Evolutionary conservation across 2,329 filamentous ascomycete genomes (phyloP), one percentile per base, ranked within the genome.

Genomic region (Aaosphaeria arxii): DNA sequence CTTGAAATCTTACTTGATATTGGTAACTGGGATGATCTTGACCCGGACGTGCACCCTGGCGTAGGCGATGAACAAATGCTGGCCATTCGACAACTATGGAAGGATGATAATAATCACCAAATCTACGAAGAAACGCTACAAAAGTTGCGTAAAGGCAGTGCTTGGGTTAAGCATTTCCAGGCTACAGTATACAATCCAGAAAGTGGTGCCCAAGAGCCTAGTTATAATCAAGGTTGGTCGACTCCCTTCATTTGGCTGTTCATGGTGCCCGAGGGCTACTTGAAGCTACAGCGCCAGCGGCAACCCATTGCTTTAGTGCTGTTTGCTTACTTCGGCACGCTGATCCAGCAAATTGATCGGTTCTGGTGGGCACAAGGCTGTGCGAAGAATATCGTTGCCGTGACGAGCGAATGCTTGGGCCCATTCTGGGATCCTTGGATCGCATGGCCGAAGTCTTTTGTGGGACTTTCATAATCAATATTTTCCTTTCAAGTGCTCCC

Each of bases 301-400:
- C 53, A 61, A 43, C 52, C 51, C 4, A n/a, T 44, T 6, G 52
- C 58, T 38, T 46, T 60, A 32, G 33, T 59, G 11, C 35, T 60
- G 7, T 60, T 60, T 40, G 57, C 55, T 4, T 46, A 46, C n/a
- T 61, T 54, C 39, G 55, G 57, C 2, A 51, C 54, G 7, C 9
- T 54, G 29, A 28, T 56, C 7, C 51, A 56, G 11, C 17, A 33
- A 3, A 24, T 57, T 24, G 43, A 55, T 5, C 7, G 42, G 11
- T 50, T 48, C 35, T 62, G 57, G 58, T 62, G 57, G 56, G 52
- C 51, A 36, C 53, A 60, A 33, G 55, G 57, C 6, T 62, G 57
- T 11, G 57, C 57, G 1, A 52, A 51, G 31, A 57, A 51, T 31
- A 58, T 59, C 5, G 55, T 59, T 1, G 46, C 32, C 3, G 52